These are phyloP conservation scores for Dichomitus squalens DNA, from an alignment of 1,284 basidiomycete genomes.

Conservation along the genomic window DNA sequence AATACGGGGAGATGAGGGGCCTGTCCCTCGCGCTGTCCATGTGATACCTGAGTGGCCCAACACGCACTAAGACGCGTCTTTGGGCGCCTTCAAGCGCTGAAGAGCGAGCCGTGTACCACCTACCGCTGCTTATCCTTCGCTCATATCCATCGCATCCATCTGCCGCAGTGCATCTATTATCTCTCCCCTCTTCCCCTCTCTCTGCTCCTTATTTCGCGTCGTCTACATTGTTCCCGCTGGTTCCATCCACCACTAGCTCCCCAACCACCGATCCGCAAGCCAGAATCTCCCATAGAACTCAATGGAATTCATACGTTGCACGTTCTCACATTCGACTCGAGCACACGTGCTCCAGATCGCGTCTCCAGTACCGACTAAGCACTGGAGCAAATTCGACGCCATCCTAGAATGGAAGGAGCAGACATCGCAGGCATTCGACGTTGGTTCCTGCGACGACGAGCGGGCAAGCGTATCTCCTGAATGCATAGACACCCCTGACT, in stretches of 20 bases:
- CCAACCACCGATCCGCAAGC: background rate
- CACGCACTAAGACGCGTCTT: background rate
- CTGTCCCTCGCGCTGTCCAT: background rate
- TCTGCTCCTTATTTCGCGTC: too few relatives aligned
- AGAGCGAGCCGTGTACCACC: background rate
- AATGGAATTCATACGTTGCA: background rate
- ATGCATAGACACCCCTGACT: background rate
- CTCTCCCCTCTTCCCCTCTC: background rate
- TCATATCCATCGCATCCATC: slow-evolving; percentile 1
- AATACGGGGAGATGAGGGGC: background rate
- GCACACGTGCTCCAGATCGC: background rate
- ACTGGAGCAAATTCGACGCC: slow-evolving; percentile 1
- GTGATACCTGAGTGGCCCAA: background rate
- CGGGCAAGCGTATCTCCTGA: background rate
- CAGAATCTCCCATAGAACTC: background rate
- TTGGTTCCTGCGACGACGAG: background rate
- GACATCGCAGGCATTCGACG: background rate
- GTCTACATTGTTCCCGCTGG: background rate
- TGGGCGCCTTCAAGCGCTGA: background rate
- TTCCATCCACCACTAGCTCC: too few relatives aligned
- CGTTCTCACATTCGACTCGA: background rate
- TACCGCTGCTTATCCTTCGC: background rate
- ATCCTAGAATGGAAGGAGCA: background rate
- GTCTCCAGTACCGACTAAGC: background rate
- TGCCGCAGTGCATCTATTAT: background rate